Base-by-base conservation (phyloP, 352 stramenopile genomes). In the Globisporangium apiculatum region DNA sequence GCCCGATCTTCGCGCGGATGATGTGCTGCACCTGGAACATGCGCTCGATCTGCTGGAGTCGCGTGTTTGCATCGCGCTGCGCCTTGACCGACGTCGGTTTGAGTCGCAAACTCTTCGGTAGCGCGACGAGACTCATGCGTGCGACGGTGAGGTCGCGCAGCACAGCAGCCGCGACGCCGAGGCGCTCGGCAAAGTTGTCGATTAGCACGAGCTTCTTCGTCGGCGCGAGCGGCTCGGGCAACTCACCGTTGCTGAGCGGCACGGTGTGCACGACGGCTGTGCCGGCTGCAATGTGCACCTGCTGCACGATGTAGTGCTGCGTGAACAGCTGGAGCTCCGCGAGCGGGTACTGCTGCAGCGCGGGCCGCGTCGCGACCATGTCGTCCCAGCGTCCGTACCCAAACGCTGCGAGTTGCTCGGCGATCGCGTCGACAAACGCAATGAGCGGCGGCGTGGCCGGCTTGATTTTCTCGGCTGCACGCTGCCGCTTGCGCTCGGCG, bases 311-410 rank as follows among this genome's bases (percentile, higher is more conserved):
- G 53, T 79, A 79, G 14, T 83, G 64, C 17, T 76, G 69, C 15
- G 60, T 60, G 65, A 88, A 89, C 31, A 55, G 54, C 37, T 64
- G 62, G 8, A 96, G 31, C 41, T 83, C 69, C 10, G 51, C 31
- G 15, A 73, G 42, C 7, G 75, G 52, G 60, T 91, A 91, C 15
- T 51, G 57, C 36, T 61, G 49, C 43, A 96, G 62, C 1, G 51
- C 37, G 0, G 54, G 46, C 31, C 55, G 65, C 48, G 55, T 53
- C 1, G 62, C 67, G 40, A 71, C 64, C 48, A 96, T 89, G 10
- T 88, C 75, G 24, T 83, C 63, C 87, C 87, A 97, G 18, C 87
- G 79, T 3, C 86, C 87, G 55, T 95, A 97, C 47, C 89, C 89
- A 57, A 79, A 93, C 5, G 55, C 68, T 17, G 70, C 62, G 5